Conservation (phyloP, 2,329 filamentous ascomycete genomes). For the Penicillium occitanis region DNA sequence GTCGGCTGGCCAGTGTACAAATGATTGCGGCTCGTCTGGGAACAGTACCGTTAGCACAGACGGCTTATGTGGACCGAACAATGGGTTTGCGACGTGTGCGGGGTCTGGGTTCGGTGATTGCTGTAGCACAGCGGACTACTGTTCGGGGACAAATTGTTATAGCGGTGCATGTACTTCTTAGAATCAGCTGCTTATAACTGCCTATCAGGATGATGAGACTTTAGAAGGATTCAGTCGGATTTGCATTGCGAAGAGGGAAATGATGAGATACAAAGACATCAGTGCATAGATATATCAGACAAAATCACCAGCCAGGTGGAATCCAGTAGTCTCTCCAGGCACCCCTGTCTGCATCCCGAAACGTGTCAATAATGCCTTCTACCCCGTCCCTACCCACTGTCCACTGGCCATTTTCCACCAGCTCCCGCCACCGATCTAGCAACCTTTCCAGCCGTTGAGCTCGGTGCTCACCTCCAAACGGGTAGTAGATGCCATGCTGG, state of each 20-base stretch:
- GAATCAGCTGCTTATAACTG: too few species aligned
- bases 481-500: conserved; percentile 15
- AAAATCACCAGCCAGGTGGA: conserved; percentile 10
- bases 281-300: not conserved
- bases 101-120: too few species aligned
- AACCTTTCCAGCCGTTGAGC: conserved; percentile 24
- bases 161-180: too few species aligned
- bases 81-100: too few species aligned
- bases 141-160: not conserved
- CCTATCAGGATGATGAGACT: not conserved
- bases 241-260: not conserved
- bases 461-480: conserved; percentile 20
- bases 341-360: conserved; percentile 23
- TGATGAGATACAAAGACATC: not conserved
- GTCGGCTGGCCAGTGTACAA: too few species aligned
- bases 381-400: conserved; percentile 21
- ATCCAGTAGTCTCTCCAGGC: conserved; percentile 24
- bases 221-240: not conserved
- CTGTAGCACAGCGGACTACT: not conserved
- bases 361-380: conserved; percentile 25
- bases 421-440: conserved; percentile 23
- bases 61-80: too few species aligned
- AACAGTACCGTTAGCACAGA: too few species aligned
- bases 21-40: too few species aligned
- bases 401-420: conserved; percentile 26